Percentiles rank a stretch among this genome's conserved stretches.
These are phyloP conservation scores for Adansonia rubrostipa DNA, from an alignment of 441 rosid species.

Conservation along the genomic window DNA sequence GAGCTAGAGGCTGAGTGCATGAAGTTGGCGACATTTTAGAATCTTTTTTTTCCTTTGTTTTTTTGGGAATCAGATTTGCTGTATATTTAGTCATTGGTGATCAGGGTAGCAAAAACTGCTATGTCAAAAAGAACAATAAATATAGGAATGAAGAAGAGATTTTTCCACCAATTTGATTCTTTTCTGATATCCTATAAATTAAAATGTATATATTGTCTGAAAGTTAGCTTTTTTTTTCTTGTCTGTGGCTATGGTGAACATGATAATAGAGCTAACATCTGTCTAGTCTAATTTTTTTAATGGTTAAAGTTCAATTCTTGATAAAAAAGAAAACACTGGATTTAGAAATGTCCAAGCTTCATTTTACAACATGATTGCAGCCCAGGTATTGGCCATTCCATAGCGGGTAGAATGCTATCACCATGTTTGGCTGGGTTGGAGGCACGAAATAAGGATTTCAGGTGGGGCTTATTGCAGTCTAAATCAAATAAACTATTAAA, in stretches of 20 bases:
- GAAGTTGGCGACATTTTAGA: not conserved
- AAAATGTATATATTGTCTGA: not conserved
- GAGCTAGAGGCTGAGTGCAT: not conserved
- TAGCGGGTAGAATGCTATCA: not conserved
- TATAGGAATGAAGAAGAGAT: not conserved
- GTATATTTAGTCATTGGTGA: not conserved
- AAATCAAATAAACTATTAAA: too few relatives aligned
- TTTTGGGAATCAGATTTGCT: not conserved
- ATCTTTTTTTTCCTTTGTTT: not conserved
- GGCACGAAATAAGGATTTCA: not conserved
- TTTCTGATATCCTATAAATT: not conserved
- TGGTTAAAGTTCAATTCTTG: too few relatives aligned
- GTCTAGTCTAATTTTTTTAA: not conserved
- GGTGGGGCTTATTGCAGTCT: too few relatives aligned
- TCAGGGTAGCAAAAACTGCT: slow-evolving; percentile 4
- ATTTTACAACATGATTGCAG: too few relatives aligned
- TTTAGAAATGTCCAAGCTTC: too few relatives aligned
- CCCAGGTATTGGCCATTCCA: not conserved
- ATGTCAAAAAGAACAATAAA: not conserved
- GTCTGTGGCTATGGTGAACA: not conserved
- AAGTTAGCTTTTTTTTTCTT: not conserved
- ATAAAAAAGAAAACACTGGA: too few relatives aligned
- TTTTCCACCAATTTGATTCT: not conserved
- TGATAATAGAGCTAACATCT: not conserved
- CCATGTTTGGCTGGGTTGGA: not conserved